phyloP scores from a whole-genome alignment of 164 flowering plant genomes.

The Platanus orientalis region DNA sequence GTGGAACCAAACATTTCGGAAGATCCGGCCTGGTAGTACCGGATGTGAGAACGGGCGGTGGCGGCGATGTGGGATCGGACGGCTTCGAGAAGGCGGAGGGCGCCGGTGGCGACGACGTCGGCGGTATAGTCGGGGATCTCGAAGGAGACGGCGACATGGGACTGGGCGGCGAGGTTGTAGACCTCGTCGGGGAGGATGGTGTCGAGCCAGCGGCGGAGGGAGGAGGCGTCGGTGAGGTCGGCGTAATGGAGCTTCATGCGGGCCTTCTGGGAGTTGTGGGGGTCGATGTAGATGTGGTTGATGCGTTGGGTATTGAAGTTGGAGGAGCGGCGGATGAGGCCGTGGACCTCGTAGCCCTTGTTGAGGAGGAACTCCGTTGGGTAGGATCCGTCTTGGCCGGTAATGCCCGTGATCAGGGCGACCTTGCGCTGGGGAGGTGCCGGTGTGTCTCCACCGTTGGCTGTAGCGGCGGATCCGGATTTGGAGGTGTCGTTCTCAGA shows the following conservation, averaged over 20 bases:
- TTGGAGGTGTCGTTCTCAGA: conserved; percentile 11
- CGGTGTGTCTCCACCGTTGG: conserved; percentile 15
- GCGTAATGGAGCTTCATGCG: conserved; percentile 78
- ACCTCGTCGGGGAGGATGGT: conserved; percentile 62
- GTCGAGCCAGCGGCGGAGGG: conserved; percentile 78
- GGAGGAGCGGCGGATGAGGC: conserved; percentile 70
- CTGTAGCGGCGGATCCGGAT: conserved; percentile 14
- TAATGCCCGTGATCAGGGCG: conserved; percentile 68
- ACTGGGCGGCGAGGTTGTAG: conserved; percentile 76
- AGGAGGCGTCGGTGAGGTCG: conserved; percentile 72
- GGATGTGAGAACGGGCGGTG: conserved; percentile 41
- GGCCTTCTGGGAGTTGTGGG: conserved; percentile 64
- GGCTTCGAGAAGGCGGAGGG: conserved; percentile 71
- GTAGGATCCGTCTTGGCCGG: conserved; percentile 71
- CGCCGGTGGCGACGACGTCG: conserved; percentile 82
- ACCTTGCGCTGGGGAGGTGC: conserved; percentile 14
- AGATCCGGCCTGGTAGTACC: conserved; percentile 71
- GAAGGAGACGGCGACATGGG: conserved; percentile 76
- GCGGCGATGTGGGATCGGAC: conserved; percentile 58
- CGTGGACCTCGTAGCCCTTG: conserved; percentile 68
- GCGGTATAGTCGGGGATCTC: conserved; percentile 83
- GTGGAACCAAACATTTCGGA: conserved; percentile 81
- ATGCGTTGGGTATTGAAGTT: conserved; percentile 79
- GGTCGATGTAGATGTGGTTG: conserved; percentile 83
- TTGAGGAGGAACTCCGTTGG: conserved; percentile 66